These are phyloP conservation scores for Spergularia azorica DNA, from an alignment of 179 eudicot genomes.

Conservation along the genomic window DNA sequence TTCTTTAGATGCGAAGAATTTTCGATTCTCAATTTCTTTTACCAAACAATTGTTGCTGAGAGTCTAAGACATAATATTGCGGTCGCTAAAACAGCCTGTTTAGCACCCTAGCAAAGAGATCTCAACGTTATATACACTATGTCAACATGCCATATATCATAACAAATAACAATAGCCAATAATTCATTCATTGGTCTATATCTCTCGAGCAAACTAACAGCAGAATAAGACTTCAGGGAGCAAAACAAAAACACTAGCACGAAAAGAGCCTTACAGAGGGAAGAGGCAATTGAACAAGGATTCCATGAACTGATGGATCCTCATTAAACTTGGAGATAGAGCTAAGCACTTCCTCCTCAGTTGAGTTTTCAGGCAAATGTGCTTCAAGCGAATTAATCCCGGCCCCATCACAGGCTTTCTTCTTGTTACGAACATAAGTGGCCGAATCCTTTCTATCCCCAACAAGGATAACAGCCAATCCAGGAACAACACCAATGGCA, in stretches of 20 bases:
- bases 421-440: constrained; percentile 87
- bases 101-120: no score
- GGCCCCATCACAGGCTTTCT: constrained; percentile 84
- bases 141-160: background rate
- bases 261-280: constrained; percentile 64
- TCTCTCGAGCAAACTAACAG: background rate
- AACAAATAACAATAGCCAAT: background rate
- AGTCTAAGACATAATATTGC: no score
- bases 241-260: background rate
- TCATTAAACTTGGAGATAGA: constrained; percentile 70
- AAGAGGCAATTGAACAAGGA: constrained; percentile 91
- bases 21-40: background rate
- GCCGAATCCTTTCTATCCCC: constrained; percentile 94
- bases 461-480: constrained; percentile 88
- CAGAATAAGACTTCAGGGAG: background rate
- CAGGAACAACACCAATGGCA: constrained; percentile 73
- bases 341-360: constrained; percentile 77
- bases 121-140: background rate
- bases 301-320: constrained; percentile 80
- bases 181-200: background rate
- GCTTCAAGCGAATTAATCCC: constrained; percentile 86
- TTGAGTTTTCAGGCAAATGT: constrained; percentile 59
- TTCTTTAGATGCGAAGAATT: background rate
- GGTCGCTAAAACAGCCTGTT: background rate
- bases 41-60: no score